Evolutionary conservation across 1,284 basidiomycete species (phyloP), one percentile per base, ranked within the genome.

Genomic region (Lentinula novae-zelandiae): DNA sequence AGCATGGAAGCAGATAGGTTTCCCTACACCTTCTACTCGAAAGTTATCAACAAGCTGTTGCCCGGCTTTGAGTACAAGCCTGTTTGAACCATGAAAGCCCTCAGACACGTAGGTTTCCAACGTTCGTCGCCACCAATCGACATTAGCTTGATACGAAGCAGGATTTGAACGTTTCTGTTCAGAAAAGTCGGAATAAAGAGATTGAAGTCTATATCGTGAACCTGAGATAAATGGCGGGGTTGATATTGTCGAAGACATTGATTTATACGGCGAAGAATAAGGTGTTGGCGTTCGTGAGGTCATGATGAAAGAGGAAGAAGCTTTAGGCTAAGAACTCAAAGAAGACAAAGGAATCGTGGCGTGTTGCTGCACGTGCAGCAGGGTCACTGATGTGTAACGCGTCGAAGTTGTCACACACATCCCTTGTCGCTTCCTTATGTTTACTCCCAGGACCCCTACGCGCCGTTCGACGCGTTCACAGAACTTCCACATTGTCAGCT

Each of bases 161-260:
- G 93, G 89, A 71, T 98, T 96, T 1, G 93, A 89, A 36, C 83
- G 76, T 66, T 90, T 91, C 75, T 96, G 93, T 6, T 86, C 80
- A 0, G 92, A 87, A 60, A 96, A 87, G 69, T 96, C 93, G 2
- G 95, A 89, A 74, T 96, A 98, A 13, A 98, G 79, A 0, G 94
- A 87, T 66, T 90, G 87, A 0, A 97, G 79, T 9, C 94, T 87
- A 17, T 78, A 81, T 40, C 71, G 79, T 9, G 82, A 84, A 2
- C 80, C 77, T 0, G 78, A 76, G 13, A 76, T 70, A 63, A 83
- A 90, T 40, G 83, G 79, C 34, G 79, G 71, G 5, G 39, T 22
- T 1, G 39, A 51, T 9, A 52, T 22, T 12, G 12, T 9, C 20
- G 53, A 22, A 10, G 54, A 52, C 2, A 13, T 36, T 15, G 20